Percentiles rank a stretch among this genome's conserved stretches.
These are phyloP conservation scores for Neurospora sp. DNA, from an alignment of 495 filamentous ascomycete species.

Conservation along the genomic window DNA sequence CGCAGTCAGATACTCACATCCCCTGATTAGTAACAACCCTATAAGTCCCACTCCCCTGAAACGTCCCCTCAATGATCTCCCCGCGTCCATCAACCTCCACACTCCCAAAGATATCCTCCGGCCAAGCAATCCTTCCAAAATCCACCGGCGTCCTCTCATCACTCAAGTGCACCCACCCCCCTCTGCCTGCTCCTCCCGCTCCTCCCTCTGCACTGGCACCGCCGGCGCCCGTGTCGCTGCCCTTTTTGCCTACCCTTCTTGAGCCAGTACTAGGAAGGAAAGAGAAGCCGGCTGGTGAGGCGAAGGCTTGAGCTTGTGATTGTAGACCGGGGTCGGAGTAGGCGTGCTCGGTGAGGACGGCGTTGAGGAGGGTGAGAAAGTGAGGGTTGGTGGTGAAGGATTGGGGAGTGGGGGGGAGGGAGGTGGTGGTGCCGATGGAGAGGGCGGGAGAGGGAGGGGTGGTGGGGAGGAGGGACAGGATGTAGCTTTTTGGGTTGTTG, in stretches of 20 bases:
- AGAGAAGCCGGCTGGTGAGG: conserved; percentile 61
- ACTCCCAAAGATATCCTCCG: conserved; percentile 91
- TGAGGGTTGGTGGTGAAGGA: conserved; percentile 67
- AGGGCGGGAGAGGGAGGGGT: conserved; percentile 57
- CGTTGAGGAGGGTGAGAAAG: conserved; percentile 67
- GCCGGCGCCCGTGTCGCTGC: conserved; percentile 47
- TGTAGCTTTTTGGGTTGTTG: conserved; percentile 25
- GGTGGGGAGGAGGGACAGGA: conserved; percentile 69
- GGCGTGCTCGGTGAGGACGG: conserved; percentile 61
- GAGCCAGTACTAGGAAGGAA: conserved; percentile 8
- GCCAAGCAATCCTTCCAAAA: conserved; percentile 81
- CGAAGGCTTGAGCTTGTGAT: conserved; percentile 69
- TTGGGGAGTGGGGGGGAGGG: conserved; percentile 65
- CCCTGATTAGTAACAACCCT: conserved; percentile 59
- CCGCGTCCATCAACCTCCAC: conserved; percentile 73
- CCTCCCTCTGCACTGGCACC: conserved; percentile 78
- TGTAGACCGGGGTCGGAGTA: conserved; percentile 60
- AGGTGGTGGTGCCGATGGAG: conserved; percentile 64
- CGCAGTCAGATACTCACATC: conserved; percentile 51
- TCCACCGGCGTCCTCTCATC: conserved; percentile 77
- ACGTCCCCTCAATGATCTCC: conserved; percentile 52
- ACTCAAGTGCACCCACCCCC: conserved; percentile 84
- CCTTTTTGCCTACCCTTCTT: not conserved
- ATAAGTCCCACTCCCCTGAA: conserved; percentile 58
- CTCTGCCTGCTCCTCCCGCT: conserved; percentile 68